Base-by-base conservation (phyloP, 305 asterid species). In the Withania somnifera region DNA sequence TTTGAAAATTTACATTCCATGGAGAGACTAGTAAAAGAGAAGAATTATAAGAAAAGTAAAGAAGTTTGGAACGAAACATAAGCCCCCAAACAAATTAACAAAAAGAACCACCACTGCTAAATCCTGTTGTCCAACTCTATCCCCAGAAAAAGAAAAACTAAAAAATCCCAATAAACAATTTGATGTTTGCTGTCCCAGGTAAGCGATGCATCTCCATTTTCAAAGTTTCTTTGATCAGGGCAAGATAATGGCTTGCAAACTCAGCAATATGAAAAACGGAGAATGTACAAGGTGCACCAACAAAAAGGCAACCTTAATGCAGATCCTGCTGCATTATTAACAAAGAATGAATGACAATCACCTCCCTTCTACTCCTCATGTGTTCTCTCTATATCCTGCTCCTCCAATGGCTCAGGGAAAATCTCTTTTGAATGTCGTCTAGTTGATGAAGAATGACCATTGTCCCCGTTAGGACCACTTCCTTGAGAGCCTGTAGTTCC, bases 401-500 rank as follows among this genome's bases (percentile, higher is more conserved):
- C 87, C 50, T 84, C 84, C 82, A 81, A 34, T 0, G 87, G 87
- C 75, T 84, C 87, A 0, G 87, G 87, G 61, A 84, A 84, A 15
- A 84, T 77, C 77, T 84, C 87, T 40, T 77, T 84, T 0, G 87
- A 84, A 1, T 83, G 83, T 52, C 85, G 78, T 56, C 85, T 83
- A 7, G 90, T 89, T 2, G 97, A 91, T 10, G 94, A 92, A 9
- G 97, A 92, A 83, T 92, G 86, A 11, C 87, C 92, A 28, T 92
- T 94, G 6, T 86, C 92, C 5, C 89, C 93, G 10, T 78, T 85
- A 0, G 71, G 86, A 10, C 93, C 93, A 20, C 95, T 93, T 82
- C 90, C 97, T 56, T 89, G 97, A n/a, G 95, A 92, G 30, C 88
- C 98, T 9, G 91, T 83, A 5, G 91, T 90, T 24, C 88, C 95